These are phyloP conservation scores for Heterobasidion parviporum DNA, from an alignment of 1,284 basidiomycete genomes.

Conservation along the genomic window DNA sequence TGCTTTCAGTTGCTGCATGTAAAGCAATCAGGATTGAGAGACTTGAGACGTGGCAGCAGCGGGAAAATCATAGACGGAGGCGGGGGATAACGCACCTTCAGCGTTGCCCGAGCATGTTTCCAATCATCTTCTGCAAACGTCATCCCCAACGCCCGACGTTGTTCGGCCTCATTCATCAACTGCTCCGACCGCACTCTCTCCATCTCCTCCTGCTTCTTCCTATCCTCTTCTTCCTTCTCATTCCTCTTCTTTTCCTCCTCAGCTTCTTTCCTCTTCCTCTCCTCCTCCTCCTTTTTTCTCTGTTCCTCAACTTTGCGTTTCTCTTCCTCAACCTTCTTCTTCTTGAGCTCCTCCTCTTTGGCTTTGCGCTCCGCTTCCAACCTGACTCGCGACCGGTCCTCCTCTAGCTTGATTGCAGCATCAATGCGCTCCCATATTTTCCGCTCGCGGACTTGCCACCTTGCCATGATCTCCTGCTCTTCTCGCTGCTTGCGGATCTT, in stretches of 20 bases:
- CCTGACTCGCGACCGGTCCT: constrained; percentile 45
- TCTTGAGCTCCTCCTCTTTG: constrained; percentile 37
- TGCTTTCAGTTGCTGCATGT: constrained; percentile 55
- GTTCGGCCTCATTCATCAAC: constrained; percentile 18
- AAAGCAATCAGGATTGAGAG: neutral
- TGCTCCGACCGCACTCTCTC: constrained; percentile 19
- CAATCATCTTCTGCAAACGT: constrained; percentile 59
- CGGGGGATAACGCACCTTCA: constrained; percentile 38
- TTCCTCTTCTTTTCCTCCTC: constrained; percentile 22
- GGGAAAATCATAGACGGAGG: constrained; percentile 5
- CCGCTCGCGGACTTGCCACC: constrained; percentile 45
- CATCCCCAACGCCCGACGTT: constrained; percentile 35
- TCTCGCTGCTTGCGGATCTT: constrained; percentile 36
- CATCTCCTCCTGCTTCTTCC: constrained; percentile 25
- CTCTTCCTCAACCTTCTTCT: constrained; percentile 24
- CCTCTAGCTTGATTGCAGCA: constrained; percentile 51
- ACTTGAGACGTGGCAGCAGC: no score
- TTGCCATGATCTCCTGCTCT: constrained; percentile 33
- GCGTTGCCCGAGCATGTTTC: constrained; percentile 48
- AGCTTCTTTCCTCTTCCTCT: constrained; percentile 20
- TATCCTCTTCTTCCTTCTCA: constrained; percentile 28
- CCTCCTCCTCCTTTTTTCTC: constrained; percentile 24
- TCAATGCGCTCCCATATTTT: constrained; percentile 55
- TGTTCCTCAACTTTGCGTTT: constrained; percentile 17
- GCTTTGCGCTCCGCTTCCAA: constrained; percentile 43